A percentile compares a stretch with the other conserved stretches of the same genome.
Conservation (phyloP, 441 rosid species). For the Erodium moschatum region DNA sequence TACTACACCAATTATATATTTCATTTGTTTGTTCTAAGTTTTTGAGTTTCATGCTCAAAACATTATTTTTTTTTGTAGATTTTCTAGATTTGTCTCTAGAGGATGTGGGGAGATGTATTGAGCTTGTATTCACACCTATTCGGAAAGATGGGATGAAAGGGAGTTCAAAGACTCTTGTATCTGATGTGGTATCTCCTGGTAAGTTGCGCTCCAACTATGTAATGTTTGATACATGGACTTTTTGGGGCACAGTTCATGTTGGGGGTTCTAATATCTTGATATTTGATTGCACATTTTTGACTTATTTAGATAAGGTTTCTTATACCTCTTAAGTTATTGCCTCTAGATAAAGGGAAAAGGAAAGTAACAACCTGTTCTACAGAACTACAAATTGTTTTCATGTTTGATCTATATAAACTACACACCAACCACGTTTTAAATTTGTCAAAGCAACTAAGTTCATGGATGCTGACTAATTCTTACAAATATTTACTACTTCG, state of each 20-base stretch:
- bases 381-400: neutral
- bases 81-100: slow-evolving; percentile 74
- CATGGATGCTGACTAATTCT: too few species aligned
- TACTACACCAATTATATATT: neutral
- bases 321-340: neutral
- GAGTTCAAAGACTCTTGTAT: slow-evolving; percentile 48
- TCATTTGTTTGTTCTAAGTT: slow-evolving; percentile 9
- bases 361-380: neutral
- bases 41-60: slow-evolving; percentile 15
- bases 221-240: slow-evolving; percentile 5
- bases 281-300: neutral
- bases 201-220: slow-evolving; percentile 22
- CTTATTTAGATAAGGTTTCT: neutral
- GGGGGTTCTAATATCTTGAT: neutral
- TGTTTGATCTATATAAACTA: too few species aligned
- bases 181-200: slow-evolving; percentile 76
- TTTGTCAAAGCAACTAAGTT: too few species aligned
- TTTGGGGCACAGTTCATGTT: neutral
- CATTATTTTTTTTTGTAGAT: slow-evolving; percentile 39
- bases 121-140: slow-evolving; percentile 74
- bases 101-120: slow-evolving; percentile 70
- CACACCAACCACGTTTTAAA: too few species aligned
- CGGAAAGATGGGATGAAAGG: slow-evolving; percentile 84
- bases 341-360: neutral
- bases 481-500: too few species aligned